Evolutionary conservation across 2,329 filamentous ascomycete genomes (phyloP), one percentile per base, ranked within the genome.

Genomic region (Trichoderma cornu-damae): DNA sequence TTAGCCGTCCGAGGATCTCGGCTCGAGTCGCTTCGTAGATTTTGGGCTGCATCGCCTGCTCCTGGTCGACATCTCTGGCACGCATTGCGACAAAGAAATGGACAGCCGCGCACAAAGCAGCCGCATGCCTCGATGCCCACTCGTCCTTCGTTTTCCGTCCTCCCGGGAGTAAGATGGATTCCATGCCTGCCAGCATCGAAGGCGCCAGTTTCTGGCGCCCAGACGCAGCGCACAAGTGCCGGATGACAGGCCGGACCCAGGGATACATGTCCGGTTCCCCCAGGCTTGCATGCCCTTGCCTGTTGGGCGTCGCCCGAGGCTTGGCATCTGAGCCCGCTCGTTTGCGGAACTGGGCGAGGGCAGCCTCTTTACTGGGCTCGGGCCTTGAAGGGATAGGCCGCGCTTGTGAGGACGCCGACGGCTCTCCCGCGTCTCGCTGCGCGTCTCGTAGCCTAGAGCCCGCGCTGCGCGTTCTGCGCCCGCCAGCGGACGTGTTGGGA

Each of bases 101-200:
- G 0, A 89, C 67, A 0, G 81, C 82, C 0, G 81, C 82, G 2
- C 88, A 73, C 14, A 89, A 69, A 0, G 80, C 76, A 1, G 80
- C 75, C 1, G 80, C 61, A 57, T 84, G 75, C 38, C 70, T 68
- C 46, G 75, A 66, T 6, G 78, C 68, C 80, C 79, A 79, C 56
- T 75, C 71, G 61, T 84, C 75, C 57, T 77, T 68, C 51, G 75
- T 75, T 35, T 69, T 71, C 24, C 66, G 68, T n/a, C 78, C 77
- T 11, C 70, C 69, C 0, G 77, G 75, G 1, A 70, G 68, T 9
- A 77, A 64, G 48, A 83, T 78, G 16, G 75, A 72, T 75, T 87
- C 86, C 51, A 91, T 79, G 1, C 89, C 90, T 0, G 89, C 86
- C 48, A 89, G 82, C 0, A 95, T 80, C 54, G 90, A 88, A 0